These are phyloP conservation scores for Lanzia echinophila DNA, from an alignment of 2,329 filamentous ascomycete genomes.

Conservation along the genomic window DNA sequence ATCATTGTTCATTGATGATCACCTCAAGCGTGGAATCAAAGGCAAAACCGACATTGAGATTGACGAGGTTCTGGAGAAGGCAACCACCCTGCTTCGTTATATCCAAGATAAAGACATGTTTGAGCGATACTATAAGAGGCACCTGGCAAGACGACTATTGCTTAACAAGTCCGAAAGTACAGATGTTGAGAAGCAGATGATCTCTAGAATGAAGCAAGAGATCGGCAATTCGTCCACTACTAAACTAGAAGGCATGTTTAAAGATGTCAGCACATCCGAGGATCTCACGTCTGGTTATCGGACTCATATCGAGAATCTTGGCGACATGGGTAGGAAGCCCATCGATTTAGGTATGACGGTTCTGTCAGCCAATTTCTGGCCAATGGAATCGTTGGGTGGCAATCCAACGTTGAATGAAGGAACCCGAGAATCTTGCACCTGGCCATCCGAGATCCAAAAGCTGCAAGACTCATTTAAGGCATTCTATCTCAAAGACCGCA, in stretches of 20 bases:
- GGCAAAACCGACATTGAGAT: constrained; percentile 87
- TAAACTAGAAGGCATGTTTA: constrained; percentile 96
- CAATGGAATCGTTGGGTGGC: constrained; percentile 73
- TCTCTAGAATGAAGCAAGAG: constrained; percentile 93
- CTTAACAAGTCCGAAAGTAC: constrained; percentile 85
- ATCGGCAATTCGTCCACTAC: constrained; percentile 89
- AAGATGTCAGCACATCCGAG: constrained; percentile 83
- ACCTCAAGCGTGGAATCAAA: constrained; percentile 87
- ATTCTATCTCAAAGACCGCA: constrained; percentile 83
- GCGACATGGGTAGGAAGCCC: constrained; percentile 49
- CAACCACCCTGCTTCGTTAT: constrained; percentile 80
- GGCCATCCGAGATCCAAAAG: constrained; percentile 64
- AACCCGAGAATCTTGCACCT: constrained; percentile 53
- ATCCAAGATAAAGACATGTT: constrained; percentile 91
- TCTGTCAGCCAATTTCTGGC: constrained; percentile 92
- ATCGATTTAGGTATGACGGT: constrained; percentile 80
- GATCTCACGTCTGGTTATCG: constrained; percentile 76
- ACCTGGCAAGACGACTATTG: constrained; percentile 79
- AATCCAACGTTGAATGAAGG: constrained; percentile 45
- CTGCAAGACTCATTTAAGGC: constrained; percentile 81
- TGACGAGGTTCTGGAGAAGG: constrained; percentile 78
- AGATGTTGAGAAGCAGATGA: constrained; percentile 92
- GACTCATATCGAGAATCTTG: constrained; percentile 50
- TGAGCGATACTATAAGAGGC: constrained; percentile 96
- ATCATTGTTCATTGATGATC: constrained; percentile 94